Percentiles rank a stretch among this genome's conserved stretches.
Evolutionary conservation across 2,329 filamentous ascomycete species (phyloP).

Genomic region (Fusarium sp.): DNA sequence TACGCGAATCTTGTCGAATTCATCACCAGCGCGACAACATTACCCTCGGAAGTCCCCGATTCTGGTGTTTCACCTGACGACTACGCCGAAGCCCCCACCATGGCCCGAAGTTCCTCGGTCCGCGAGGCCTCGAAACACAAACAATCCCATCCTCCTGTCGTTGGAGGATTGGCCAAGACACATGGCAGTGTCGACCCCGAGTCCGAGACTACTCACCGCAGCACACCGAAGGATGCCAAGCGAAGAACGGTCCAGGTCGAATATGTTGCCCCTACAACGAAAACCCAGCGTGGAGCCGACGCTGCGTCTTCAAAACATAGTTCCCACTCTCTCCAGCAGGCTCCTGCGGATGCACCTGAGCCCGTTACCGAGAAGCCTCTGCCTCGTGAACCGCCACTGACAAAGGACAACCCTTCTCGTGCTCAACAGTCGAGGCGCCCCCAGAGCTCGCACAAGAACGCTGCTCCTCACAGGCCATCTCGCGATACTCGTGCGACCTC

Average conservation of each 20-base stretch:
- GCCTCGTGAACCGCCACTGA: conserved; percentile 67
- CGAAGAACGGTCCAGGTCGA: conserved; percentile 96
- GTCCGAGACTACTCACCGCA: conserved; percentile 66
- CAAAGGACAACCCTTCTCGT: conserved; percentile 59
- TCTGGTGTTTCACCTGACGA: conserved; percentile 74
- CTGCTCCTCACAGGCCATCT: conserved; percentile 44
- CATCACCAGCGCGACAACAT: conserved; percentile 95
- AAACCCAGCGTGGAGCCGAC: conserved; percentile 78
- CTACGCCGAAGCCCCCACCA: conserved; percentile 67
- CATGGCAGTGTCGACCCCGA: conserved; percentile 80
- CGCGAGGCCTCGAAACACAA: conserved; percentile 84
- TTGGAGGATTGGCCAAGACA: conserved; percentile 77
- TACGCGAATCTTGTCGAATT: conserved; percentile 97
- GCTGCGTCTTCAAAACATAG: conserved; percentile 44
- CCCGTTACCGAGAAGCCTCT: conserved; percentile 67
- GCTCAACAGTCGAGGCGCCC: conserved; percentile 57
- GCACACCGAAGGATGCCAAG: conserved; percentile 86
- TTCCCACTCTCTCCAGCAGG: conserved; percentile 52
- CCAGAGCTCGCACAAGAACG: conserved; percentile 61
- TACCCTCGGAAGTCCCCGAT: conserved; percentile 85
- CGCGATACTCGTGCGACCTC: conserved; percentile 54
- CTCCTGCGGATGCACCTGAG: conserved; percentile 56
- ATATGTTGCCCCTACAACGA: conserved; percentile 91
- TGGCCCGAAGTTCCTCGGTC: conserved; percentile 92
- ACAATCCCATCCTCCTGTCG: conserved; percentile 59